These are phyloP conservation scores for Exophiala viscosa DNA, from an alignment of 2,329 filamentous ascomycete genomes.

Conservation along the genomic window DNA sequence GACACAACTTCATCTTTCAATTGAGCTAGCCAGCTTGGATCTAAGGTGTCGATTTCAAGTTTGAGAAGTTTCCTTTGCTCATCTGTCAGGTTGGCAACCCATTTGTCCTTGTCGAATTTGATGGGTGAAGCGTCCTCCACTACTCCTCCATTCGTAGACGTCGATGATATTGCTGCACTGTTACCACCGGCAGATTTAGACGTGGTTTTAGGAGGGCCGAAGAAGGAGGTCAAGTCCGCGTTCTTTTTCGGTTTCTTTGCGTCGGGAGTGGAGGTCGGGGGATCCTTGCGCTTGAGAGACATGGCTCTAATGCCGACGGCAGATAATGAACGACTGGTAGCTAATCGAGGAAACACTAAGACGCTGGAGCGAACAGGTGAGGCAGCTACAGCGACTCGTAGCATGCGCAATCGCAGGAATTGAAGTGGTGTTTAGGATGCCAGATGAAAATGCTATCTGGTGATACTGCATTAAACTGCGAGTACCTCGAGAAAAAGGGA, in stretches of 20 bases:
- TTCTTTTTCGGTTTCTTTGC: conserved; percentile 71
- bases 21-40: conserved; percentile 85
- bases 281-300: conserved; percentile 25
- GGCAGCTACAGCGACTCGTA: too few species aligned
- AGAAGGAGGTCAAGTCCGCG: conserved; percentile 84
- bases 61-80: conserved; percentile 81
- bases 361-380: too few species aligned
- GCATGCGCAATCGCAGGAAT: too few species aligned
- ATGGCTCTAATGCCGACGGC: not conserved
- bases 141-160: conserved; percentile 28
- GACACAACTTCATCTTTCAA: conserved; percentile 81
- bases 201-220: conserved; percentile 62
- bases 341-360: too few species aligned
- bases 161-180: conserved; percentile 23
- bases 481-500: too few species aligned
- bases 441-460: too few species aligned
- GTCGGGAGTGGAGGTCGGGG: conserved; percentile 35
- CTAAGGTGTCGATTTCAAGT: conserved; percentile 86
- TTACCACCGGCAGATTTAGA: conserved; percentile 34
- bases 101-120: conserved; percentile 85
- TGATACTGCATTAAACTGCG: too few species aligned
- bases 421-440: too few species aligned
- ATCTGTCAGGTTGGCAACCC: conserved; percentile 71
- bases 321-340: too few species aligned
- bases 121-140: conserved; percentile 28